Evolutionary conservation across 2,329 filamentous ascomycete species (phyloP).

Genomic region (Xenosphaeropsis pyriputrescens): DNA sequence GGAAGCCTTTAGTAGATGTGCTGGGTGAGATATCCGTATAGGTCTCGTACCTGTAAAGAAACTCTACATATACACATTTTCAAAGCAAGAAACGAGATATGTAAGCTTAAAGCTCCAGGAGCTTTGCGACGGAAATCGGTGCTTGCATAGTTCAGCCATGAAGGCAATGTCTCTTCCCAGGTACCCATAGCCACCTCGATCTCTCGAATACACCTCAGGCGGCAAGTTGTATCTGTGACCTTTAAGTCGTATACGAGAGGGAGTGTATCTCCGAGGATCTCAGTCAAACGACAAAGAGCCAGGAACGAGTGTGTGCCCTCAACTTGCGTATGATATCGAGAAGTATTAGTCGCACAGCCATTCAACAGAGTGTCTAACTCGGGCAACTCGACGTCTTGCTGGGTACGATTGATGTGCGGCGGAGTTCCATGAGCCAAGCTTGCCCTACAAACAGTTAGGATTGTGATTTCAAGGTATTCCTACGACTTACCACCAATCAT

Average conservation of each 20-base stretch:
- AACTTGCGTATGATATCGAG: neutral
- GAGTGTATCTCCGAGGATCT: conserved; percentile 8
- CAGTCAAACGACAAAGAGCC: conserved; percentile 7
- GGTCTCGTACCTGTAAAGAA: conserved; percentile 6
- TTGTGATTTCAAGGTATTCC: neutral
- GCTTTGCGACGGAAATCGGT: neutral
- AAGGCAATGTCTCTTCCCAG: conserved; percentile 8
- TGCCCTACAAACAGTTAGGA: conserved; percentile 5
- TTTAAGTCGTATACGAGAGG: conserved; percentile 7
- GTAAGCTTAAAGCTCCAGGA: conserved; percentile 8
- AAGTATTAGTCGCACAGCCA: neutral
- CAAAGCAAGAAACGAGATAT: conserved; percentile 4
- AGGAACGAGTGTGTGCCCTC: conserved; percentile 7
- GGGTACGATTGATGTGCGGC: conserved; percentile 5
- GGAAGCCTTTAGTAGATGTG: no score
- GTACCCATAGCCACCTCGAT: conserved; percentile 6
- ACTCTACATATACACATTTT: conserved; percentile 9
- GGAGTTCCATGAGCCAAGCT: conserved; percentile 12
- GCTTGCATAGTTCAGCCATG: neutral
- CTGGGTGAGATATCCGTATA: no score
- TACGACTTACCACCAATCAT: conserved; percentile 34
- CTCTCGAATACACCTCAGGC: conserved; percentile 4
- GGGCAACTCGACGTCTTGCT: conserved; percentile 11
- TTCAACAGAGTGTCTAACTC: conserved; percentile 5
- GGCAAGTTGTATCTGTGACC: neutral